These are phyloP conservation scores for Saposhnikovia divaricata DNA, from an alignment of 129 eudicot species.

Conservation along the genomic window DNA sequence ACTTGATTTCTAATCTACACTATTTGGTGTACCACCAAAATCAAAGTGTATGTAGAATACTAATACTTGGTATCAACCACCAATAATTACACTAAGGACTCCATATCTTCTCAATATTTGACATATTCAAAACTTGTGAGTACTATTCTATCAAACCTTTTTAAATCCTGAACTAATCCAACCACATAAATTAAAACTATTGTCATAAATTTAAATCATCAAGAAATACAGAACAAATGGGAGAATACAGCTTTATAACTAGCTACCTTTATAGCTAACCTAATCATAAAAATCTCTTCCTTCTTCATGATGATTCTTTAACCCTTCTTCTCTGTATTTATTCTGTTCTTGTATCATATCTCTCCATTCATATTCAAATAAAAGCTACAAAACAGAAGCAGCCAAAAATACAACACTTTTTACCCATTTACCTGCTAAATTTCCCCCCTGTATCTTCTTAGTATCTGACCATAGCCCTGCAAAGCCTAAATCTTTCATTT, in stretches of 20 bases:
- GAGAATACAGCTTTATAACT: background rate
- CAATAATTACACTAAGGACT: background rate
- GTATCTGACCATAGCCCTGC: slow-evolving; percentile 11
- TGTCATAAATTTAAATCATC: background rate
- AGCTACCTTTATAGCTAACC: background rate
- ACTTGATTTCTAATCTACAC: background rate
- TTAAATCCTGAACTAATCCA: background rate
- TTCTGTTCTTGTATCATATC: background rate
- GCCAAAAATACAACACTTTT: background rate
- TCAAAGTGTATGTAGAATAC: background rate
- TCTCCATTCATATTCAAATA: background rate
- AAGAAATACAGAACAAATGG: background rate
- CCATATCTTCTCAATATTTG: too few relatives aligned
- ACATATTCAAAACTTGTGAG: too few relatives aligned
- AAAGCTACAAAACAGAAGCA: background rate
- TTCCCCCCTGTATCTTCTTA: background rate
- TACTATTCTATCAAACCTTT: too few relatives aligned
- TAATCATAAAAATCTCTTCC: background rate
- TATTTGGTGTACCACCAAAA: background rate
- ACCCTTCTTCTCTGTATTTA: background rate
- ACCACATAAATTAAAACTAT: background rate
- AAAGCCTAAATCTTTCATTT: background rate
- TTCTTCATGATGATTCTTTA: background rate
- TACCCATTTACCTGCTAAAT: slow-evolving; percentile 4
- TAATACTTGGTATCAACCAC: background rate